Percentiles rank a stretch among this genome's conserved stretches.
Conservation (phyloP, 148 eudicot genomes). For the Simmondsia chinensis region DNA sequence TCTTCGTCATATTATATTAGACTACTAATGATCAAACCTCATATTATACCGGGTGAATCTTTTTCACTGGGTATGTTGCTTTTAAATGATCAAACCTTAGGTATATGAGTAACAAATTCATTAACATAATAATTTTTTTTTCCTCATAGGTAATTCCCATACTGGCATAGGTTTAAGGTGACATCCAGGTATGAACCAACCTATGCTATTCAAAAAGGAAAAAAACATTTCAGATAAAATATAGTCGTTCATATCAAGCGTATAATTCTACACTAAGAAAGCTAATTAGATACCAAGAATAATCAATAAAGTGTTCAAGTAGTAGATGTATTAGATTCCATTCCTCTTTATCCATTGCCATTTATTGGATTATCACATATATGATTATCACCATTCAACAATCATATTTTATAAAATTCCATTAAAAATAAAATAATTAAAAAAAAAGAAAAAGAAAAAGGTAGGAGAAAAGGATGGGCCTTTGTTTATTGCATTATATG, state of each 20-base stretch:
- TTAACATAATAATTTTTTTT: too few species aligned
- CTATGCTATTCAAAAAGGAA: background rate
- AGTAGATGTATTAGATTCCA: conserved; percentile 29
- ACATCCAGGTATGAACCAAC: background rate
- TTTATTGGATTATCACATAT: conserved; percentile 16
- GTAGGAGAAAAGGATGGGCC: conserved; percentile 5
- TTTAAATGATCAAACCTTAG: too few species aligned
- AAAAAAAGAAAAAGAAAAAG: background rate
- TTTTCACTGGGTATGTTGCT: too few species aligned
- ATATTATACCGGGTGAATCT: too few species aligned
- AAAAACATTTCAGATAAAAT: background rate
- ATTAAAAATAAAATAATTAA: conserved; percentile 13
- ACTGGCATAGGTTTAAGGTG: too few species aligned
- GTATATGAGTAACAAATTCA: too few species aligned
- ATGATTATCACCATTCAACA: conserved; percentile 2
- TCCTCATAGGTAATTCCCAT: too few species aligned
- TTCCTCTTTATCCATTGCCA: conserved; percentile 35
- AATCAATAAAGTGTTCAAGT: conserved; percentile 14
- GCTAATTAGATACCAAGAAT: conserved; percentile 21
- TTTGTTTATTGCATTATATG: conserved; percentile 22
- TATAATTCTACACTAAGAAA: conserved; percentile 24
- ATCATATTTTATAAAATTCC: conserved; percentile 8
- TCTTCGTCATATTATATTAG: too few species aligned
- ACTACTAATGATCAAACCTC: too few species aligned
- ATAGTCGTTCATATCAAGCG: conserved; percentile 14